Evolutionary conservation across 148 eudicot species (phyloP).

Genomic region (Limonium bicolor): DNA sequence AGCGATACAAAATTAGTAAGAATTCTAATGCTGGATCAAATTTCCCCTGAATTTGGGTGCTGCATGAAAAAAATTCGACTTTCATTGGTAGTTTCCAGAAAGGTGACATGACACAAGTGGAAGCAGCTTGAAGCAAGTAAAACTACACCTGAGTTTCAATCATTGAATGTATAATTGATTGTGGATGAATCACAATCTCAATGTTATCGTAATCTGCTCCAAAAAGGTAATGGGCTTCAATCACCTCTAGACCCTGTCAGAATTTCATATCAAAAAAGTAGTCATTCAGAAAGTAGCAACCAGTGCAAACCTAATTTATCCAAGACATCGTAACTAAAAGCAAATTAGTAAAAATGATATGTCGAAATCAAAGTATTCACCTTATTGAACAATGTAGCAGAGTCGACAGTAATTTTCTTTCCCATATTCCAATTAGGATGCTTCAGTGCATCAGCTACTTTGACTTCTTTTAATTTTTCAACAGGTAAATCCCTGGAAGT

Average conservation of each 20-base stretch:
- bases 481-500: constrained; percentile 94
- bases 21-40: neutral
- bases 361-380: constrained; percentile 15
- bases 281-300: too few relatives aligned
- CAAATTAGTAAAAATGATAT: too few relatives aligned
- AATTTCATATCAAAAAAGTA: too few relatives aligned
- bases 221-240: constrained; percentile 96
- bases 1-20: neutral
- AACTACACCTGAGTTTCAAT: constrained; percentile 82
- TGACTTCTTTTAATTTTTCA: constrained; percentile 80
- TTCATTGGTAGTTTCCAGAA: too few relatives aligned
- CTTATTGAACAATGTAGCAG: constrained; percentile 97
- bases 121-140: too few relatives aligned
- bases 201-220: constrained; percentile 87
- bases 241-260: constrained; percentile 90
- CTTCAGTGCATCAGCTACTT: constrained; percentile 95
- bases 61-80: too few relatives aligned
- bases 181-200: constrained; percentile 95
- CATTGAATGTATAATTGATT: constrained; percentile 96
- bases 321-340: too few relatives aligned
- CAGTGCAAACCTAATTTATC: too few relatives aligned
- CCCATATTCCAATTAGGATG: constrained; percentile 99
- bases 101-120: too few relatives aligned
- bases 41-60: too few relatives aligned
- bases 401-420: constrained; percentile 92